Conservation (phyloP, 2,329 filamentous ascomycete genomes). For the Pseudopyricularia javanii region DNA sequence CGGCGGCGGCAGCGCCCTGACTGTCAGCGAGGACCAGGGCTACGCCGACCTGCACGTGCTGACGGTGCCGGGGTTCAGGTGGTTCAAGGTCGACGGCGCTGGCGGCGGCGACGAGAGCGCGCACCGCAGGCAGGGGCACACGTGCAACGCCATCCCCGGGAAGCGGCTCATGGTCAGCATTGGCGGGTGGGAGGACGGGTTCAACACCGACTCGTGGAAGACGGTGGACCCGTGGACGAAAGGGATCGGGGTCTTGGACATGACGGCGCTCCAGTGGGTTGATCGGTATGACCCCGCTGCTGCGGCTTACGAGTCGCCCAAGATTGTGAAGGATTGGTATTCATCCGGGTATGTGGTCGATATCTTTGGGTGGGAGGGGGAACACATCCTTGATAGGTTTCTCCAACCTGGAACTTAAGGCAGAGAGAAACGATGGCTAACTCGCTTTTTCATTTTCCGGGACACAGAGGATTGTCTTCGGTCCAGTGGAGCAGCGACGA, state of each 20-base stretch:
- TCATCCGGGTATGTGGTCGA: too few relatives aligned
- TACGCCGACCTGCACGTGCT: slow-evolving; percentile 20
- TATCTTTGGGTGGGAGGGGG: too few relatives aligned
- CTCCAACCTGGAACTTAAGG: background rate
- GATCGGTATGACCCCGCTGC: background rate
- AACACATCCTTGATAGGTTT: too few relatives aligned
- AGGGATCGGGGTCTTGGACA: background rate
- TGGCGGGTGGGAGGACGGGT: background rate
- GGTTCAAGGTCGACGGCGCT: slow-evolving; percentile 17
- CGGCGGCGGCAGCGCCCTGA: slow-evolving; percentile 13
- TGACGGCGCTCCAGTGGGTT: background rate
- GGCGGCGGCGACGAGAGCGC: slow-evolving; percentile 4
- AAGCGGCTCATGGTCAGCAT: background rate
- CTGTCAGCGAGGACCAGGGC: slow-evolving; percentile 2
- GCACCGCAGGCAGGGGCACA: slow-evolving; percentile 4
- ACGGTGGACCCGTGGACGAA: background rate
- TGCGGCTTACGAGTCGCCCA: background rate
- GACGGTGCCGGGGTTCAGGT: slow-evolving; percentile 23
- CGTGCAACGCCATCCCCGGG: background rate
- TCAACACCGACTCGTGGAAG: background rate
- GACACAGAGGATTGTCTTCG: background rate
- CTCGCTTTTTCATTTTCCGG: background rate
- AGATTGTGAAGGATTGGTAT: background rate
- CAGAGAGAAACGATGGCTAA: too few relatives aligned
- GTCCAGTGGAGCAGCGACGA: background rate